A percentile compares a stretch with the other conserved stretches of the same genome.
phyloP scores from a whole-genome alignment of 345 rosid species.

The Gossypium arboreum region DNA sequence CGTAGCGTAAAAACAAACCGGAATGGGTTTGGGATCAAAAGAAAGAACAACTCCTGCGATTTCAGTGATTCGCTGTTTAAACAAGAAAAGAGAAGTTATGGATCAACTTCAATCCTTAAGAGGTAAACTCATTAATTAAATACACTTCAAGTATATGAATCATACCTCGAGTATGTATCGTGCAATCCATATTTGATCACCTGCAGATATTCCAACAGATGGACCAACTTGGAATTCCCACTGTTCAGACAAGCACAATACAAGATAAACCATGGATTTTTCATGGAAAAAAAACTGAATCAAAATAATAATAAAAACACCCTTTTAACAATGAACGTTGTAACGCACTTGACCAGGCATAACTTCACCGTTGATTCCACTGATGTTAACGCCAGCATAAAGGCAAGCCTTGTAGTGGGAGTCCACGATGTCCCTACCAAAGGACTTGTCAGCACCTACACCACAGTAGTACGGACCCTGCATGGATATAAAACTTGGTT shows the following conservation, averaged over 20 bases:
- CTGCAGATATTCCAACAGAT: slow-evolving; percentile 62
- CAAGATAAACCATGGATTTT: neutral
- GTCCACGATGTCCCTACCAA: slow-evolving; percentile 71
- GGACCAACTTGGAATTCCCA: slow-evolving; percentile 96
- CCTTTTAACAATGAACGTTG: neutral
- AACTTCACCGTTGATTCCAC: slow-evolving; percentile 84
- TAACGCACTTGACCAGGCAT: slow-evolving; percentile 73
- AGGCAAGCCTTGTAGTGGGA: slow-evolving; percentile 87
- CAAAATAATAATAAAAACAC: neutral
- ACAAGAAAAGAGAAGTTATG: neutral
- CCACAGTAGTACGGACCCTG: slow-evolving; percentile 92
- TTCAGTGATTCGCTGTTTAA: slow-evolving; percentile 71
- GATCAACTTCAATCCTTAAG: neutral
- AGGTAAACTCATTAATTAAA: neutral
- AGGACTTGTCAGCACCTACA: slow-evolving; percentile 76
- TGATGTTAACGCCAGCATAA: slow-evolving; percentile 66
- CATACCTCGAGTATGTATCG: slow-evolving; percentile 79
- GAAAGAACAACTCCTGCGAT: slow-evolving; percentile 68
- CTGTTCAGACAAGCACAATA: slow-evolving; percentile 21
- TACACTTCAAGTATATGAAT: neutral
- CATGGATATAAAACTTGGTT: neutral
- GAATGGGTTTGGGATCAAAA: slow-evolving; percentile 82
- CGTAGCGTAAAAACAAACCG: slow-evolving; percentile 28
- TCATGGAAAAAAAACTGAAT: neutral
- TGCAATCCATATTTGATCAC: slow-evolving; percentile 76